Base-by-base conservation (phyloP, 2,329 filamentous ascomycete species). In the Biscogniauxia mediterranea region DNA sequence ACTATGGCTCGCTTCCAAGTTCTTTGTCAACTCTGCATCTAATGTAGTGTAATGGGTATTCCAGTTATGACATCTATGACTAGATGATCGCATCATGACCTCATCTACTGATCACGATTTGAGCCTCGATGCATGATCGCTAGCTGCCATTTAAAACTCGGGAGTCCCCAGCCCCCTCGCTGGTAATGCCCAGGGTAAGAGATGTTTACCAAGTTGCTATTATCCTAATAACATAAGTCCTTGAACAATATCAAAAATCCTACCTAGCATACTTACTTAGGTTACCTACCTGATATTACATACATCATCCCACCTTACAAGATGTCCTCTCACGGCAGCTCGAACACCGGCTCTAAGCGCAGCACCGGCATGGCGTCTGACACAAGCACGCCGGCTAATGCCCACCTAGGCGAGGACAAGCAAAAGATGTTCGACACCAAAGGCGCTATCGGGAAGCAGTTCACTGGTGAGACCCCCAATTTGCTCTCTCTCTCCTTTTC, bases 361-460 rank as follows among this genome's bases (percentile, higher is more conserved):
- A 50, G 53, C 26, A 71, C 68, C 38, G 73, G 73, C 26, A 74
- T 66, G 59, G 61, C 73, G 9, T 72, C 70, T 0, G 54, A 68
- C 11, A 59, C 61, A n/a, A 67, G 62, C 38, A 74, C 73, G 11
- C 73, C 73, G 5, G 73, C 73, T 46, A 74, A 65, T n/a, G 68
- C 71, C 0, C 66, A 64, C 8, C 52, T 74, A 8, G 73, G 73
- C 57, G 66, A 70, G 17, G 69, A 71, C 54, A 71, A 74, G 66
- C 77, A 78, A 28, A 79, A 74, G 64, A 68, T 76, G 0, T 74
- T 86, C 54, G 83, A 83, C 50, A 79, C 78, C 0, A 72, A 79
- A 0, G 83, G 83, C 5, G 73, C 77, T 0, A 78, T 86, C 38
- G 83, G 84, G 20, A 83, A 82, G 66, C 81, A 85, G 21, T 86